phyloP scores from a whole-genome alignment of 352 stramenopile species.

The Globisporangium polare region DNA sequence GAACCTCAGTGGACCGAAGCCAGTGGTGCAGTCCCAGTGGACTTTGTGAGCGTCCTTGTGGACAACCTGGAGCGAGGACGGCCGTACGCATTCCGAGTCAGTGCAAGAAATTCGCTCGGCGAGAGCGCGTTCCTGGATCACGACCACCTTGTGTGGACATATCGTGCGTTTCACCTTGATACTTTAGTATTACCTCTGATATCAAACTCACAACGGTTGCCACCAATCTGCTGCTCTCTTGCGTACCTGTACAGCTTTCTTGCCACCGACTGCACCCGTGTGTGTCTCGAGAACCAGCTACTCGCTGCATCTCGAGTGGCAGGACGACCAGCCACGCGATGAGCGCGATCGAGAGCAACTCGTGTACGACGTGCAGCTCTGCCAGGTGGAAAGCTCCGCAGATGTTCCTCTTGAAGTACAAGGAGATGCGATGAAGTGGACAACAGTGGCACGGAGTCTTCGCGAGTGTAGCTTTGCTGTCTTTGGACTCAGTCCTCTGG shows the following conservation, averaged over 20 bases:
- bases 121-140: slow-evolving; percentile 11
- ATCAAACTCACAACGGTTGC: background rate
- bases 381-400: slow-evolving; percentile 9
- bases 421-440: slow-evolving; percentile 13
- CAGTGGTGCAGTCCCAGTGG: slow-evolving; percentile 11
- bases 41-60: slow-evolving; percentile 13
- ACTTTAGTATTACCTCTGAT: background rate
- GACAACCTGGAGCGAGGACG: slow-evolving; percentile 6
- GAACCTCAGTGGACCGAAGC: slow-evolving; percentile 9
- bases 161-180: slow-evolving; percentile 17
- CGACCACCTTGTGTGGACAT: slow-evolving; percentile 18
- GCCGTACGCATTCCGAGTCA: slow-evolving; percentile 21
- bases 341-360: background rate
- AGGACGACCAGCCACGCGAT: slow-evolving; percentile 1
- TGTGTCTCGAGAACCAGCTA: slow-evolving; percentile 22
- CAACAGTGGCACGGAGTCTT: slow-evolving; percentile 7
- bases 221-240: background rate
- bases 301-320: slow-evolving; percentile 21
- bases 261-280: slow-evolving; percentile 15
- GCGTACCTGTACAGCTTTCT: slow-evolving; percentile 16
- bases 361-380: slow-evolving; percentile 25
- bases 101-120: slow-evolving; percentile 21
- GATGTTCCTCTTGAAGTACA: background rate
- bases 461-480: slow-evolving; percentile 4
- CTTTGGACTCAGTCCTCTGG: slow-evolving; percentile 16